phyloP scores from a whole-genome alignment of 441 rosid genomes.

The Gossypium lobatum region DNA sequence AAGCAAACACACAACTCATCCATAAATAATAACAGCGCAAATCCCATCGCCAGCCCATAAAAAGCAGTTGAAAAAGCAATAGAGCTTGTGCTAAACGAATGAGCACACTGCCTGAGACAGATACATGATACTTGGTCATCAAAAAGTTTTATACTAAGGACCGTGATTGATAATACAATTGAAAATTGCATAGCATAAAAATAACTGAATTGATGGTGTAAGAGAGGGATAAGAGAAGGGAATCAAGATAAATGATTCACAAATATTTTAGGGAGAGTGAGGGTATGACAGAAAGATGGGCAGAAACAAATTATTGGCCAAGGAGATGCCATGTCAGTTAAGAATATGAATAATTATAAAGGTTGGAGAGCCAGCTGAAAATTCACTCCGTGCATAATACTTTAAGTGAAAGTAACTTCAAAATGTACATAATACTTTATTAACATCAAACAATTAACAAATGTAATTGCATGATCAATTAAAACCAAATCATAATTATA shows the following conservation, averaged over 20 bases:
- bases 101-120: slow-evolving; percentile 65
- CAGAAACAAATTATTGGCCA: background rate
- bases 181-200: background rate
- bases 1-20: slow-evolving; percentile 55
- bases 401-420: background rate
- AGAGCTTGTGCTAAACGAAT: slow-evolving; percentile 44
- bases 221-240: background rate
- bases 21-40: slow-evolving; percentile 37
- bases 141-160: slow-evolving; percentile 4
- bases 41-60: slow-evolving; percentile 53
- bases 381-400: background rate
- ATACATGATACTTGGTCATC: slow-evolving; percentile 18
- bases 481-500: background rate
- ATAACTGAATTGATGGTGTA: background rate
- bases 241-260: background rate
- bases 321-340: background rate
- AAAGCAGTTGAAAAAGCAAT: slow-evolving; percentile 49
- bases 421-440: background rate
- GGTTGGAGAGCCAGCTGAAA: background rate
- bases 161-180: background rate
- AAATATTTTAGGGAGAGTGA: background rate
- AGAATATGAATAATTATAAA: slow-evolving; percentile 1
- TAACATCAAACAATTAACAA: background rate
- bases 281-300: background rate
- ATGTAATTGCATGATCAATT: background rate